Conservation (phyloP, 2,329 filamentous ascomycete species). For the Cordyceps fumosorosea region DNA sequence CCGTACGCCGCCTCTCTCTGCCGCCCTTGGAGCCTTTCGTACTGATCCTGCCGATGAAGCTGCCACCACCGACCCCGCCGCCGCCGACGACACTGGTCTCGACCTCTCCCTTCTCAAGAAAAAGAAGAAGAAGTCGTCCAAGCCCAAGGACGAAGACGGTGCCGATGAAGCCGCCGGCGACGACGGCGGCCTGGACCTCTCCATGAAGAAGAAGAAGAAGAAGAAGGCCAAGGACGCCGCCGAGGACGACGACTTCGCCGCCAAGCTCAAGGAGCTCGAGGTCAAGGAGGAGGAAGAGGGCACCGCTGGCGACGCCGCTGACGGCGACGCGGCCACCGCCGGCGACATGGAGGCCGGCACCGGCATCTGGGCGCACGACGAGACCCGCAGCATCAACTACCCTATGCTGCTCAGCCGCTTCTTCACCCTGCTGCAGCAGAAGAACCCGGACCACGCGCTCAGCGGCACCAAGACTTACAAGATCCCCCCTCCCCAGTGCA, state of each 20-base stretch:
- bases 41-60: constrained; percentile 41
- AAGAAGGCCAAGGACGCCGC: constrained; percentile 49
- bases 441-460: constrained; percentile 92
- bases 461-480: constrained; percentile 93
- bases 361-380: constrained; percentile 82
- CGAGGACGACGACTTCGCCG: constrained; percentile 57
- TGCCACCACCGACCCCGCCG: constrained; percentile 31
- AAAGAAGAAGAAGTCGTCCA: constrained; percentile 61
- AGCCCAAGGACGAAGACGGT: constrained; percentile 42
- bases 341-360: constrained; percentile 84
- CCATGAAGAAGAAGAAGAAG: constrained; percentile 65
- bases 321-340: constrained; percentile 52
- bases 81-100: constrained; percentile 45
- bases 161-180: constrained; percentile 33
- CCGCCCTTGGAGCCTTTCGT: constrained; percentile 45
- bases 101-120: constrained; percentile 71
- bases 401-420: constrained; percentile 81
- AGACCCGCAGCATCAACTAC: constrained; percentile 74
- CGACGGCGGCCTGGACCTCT: constrained; percentile 47
- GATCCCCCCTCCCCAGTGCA: constrained; percentile 96
- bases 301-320: constrained; percentile 40
- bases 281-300: constrained; percentile 55
- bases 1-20: constrained; percentile 55
- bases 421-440: constrained; percentile 88
- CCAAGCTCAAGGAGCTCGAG: constrained; percentile 56